These are phyloP conservation scores for Lactarius pseudohatsudake DNA, from an alignment of 768 basidiomycete genomes.

Conservation along the genomic window DNA sequence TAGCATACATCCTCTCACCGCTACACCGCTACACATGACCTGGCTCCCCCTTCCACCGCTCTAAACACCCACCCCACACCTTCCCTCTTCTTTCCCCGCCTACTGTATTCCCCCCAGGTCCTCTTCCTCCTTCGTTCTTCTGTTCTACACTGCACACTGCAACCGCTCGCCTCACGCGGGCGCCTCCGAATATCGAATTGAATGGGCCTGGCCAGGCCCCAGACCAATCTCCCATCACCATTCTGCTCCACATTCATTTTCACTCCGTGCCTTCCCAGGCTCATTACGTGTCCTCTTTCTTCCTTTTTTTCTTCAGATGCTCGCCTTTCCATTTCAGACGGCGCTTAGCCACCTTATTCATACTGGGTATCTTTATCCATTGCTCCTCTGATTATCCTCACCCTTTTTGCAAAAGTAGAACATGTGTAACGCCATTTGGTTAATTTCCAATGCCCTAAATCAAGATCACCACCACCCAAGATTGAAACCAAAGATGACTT, in stretches of 20 bases:
- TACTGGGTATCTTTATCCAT: conserved; percentile 7
- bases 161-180: neutral
- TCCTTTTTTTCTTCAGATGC: conserved; percentile 11
- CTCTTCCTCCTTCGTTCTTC: neutral
- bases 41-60: neutral
- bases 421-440: neutral
- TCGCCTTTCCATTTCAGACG: conserved; percentile 21
- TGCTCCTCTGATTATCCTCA: neutral
- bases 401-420: conserved; percentile 8
- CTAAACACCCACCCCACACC: neutral
- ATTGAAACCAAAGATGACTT: conserved; percentile 6
- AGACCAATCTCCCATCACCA: neutral
- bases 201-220: conserved; percentile 14
- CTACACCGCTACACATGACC: neutral
- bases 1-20: neutral
- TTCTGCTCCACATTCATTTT: conserved; percentile 22
- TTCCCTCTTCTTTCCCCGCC: neutral
- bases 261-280: conserved; percentile 18
- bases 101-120: neutral
- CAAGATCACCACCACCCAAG: conserved; percentile 5
- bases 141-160: neutral
- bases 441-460: conserved; percentile 20
- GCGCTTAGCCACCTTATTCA: conserved; percentile 5
- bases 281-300: conserved; percentile 24
- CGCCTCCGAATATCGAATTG: conserved; percentile 5